Percentiles rank a stretch among this genome's conserved stretches.
Evolutionary conservation across 2,329 filamentous ascomycete species (phyloP).

Genomic region (Phoma sp.): DNA sequence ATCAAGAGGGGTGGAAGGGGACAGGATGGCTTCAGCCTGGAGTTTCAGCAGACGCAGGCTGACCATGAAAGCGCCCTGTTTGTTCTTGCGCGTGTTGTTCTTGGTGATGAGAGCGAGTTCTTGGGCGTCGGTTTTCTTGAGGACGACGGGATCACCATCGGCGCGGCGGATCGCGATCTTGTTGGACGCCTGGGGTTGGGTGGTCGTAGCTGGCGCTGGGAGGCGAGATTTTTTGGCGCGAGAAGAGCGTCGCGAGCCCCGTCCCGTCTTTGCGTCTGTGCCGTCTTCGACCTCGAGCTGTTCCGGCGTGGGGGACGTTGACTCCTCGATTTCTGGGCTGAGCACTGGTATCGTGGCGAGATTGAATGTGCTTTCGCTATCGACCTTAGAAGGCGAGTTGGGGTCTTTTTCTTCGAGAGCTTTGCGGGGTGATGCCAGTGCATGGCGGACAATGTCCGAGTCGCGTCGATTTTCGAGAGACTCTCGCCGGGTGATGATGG

Average conservation of each 20-base stretch:
- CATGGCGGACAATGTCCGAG: conserved; percentile 54
- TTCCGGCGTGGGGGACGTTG: conserved; percentile 25
- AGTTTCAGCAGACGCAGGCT: conserved; percentile 53
- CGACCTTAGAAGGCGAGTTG: conserved; percentile 53
- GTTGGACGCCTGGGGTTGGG: conserved; percentile 38
- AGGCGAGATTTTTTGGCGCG: conserved; percentile 45
- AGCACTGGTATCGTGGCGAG: conserved; percentile 39
- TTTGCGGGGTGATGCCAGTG: conserved; percentile 54
- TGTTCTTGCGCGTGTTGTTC: conserved; percentile 59
- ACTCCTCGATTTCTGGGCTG: conserved; percentile 21
- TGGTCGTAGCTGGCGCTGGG: conserved; percentile 34
- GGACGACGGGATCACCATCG: conserved; percentile 51
- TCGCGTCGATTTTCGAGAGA: conserved; percentile 56
- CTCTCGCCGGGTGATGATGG: conserved; percentile 45
- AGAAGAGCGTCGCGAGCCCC: conserved; percentile 41
- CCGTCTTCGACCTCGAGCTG: conserved; percentile 20
- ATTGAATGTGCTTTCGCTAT: conserved; percentile 41
- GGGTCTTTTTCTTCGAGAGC: conserved; percentile 56
- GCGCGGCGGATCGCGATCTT: conserved; percentile 55
- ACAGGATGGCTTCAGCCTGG: conserved; percentile 35
- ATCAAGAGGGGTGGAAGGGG: conserved; percentile 18
- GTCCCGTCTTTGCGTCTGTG: conserved; percentile 22
- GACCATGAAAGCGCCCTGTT: conserved; percentile 54
- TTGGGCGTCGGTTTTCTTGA: conserved; percentile 58
- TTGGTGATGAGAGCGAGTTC: conserved; percentile 54